Conservation (phyloP, 1,284 basidiomycete species). For the Gomphus bonarii region DNA sequence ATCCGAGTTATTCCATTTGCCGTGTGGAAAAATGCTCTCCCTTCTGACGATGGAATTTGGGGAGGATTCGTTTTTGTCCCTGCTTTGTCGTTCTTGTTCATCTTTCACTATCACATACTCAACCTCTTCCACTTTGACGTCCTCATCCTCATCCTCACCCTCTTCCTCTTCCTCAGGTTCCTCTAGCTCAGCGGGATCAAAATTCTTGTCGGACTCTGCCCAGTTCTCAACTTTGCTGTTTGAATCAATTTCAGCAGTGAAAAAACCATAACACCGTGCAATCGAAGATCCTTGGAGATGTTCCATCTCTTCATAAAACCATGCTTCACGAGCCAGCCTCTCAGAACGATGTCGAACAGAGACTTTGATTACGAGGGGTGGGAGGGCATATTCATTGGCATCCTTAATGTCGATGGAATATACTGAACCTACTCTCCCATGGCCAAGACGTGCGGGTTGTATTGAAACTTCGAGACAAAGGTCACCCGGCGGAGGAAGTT, state of each 20-base stretch:
- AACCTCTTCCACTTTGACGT: too few relatives aligned
- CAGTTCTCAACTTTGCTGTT: background rate
- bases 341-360: background rate
- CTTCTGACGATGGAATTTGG: too few relatives aligned
- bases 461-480: background rate
- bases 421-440: background rate
- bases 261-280: background rate
- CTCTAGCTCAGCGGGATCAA: background rate
- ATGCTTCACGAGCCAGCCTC: background rate
- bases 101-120: too few relatives aligned
- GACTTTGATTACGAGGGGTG: too few relatives aligned
- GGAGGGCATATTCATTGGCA: too few relatives aligned
- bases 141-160: background rate
- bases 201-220: background rate
- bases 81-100: too few relatives aligned
- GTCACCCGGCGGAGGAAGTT: background rate
- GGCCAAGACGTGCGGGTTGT: background rate
- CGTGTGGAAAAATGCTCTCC: background rate
- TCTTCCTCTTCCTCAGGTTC: background rate
- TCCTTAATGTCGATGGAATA: too few relatives aligned
- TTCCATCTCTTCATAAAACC: background rate
- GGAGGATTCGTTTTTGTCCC: background rate
- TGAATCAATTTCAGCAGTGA: background rate
- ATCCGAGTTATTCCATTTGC: too few relatives aligned
- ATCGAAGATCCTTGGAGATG: background rate